Conservation (phyloP, 345 rosid species). For the Syzygium oleosum region DNA sequence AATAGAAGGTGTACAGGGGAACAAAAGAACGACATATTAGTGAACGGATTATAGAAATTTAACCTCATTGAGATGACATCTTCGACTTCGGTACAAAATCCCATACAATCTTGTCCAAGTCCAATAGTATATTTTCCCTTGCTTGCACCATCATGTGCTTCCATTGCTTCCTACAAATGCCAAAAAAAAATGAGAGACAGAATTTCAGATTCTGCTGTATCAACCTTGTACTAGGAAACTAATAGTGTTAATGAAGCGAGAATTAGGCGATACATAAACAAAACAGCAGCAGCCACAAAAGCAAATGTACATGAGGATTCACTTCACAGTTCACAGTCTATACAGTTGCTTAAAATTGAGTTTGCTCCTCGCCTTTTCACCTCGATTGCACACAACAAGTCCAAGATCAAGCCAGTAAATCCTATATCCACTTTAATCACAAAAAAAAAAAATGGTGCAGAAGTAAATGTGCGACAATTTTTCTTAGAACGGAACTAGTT, state of each 20-base stretch:
- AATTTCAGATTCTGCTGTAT: background rate
- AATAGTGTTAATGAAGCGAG: background rate
- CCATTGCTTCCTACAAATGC: conserved; percentile 65
- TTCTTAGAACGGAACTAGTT: background rate
- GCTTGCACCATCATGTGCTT: conserved; percentile 94
- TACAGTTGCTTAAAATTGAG: background rate
- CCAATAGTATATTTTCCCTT: conserved; percentile 98
- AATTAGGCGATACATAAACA: background rate
- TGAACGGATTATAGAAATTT: background rate
- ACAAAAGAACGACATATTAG: background rate
- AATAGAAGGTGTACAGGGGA: background rate
- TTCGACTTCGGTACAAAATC: conserved; percentile 94
- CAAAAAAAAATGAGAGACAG: background rate
- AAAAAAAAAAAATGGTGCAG: background rate
- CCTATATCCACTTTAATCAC: background rate
- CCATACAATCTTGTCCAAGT: conserved; percentile 98
- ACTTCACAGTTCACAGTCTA: background rate
- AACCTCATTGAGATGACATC: conserved; percentile 99
- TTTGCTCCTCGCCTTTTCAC: background rate
- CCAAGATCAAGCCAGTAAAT: background rate
- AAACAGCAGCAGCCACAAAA: background rate
- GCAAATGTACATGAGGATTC: background rate
- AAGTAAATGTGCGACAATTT: background rate
- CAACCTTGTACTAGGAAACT: background rate
- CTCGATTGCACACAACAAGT: background rate